Base-by-base conservation (phyloP, 2,329 filamentous ascomycete species). In the Aspergillus eucalypticola region DNA sequence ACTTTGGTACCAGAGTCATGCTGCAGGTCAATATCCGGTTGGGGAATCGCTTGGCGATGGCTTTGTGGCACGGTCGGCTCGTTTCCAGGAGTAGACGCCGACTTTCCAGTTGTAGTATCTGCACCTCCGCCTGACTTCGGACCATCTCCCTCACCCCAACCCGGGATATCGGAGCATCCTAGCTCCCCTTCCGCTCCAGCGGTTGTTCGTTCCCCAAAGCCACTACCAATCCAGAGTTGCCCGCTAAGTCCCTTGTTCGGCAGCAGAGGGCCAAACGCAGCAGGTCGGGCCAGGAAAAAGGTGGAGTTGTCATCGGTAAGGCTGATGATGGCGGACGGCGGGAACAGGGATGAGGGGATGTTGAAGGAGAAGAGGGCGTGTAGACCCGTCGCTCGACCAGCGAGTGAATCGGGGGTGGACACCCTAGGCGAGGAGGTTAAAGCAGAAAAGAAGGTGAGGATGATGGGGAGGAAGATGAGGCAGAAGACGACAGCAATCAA, bases 261-360 rank as follows among this genome's bases (percentile, higher is more conserved):
- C 41, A 99, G 80, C 41, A 85, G 79, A 4, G 95, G 92, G 0
- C 95, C 95, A 78, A 98, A 99, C 41, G 92, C 93, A 56, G 95
- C 95, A 61, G 95, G 95, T 52, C 95, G 85, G 46, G 95, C 93
- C 58, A 96, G 84, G 79, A 99, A 99, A 68, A 96, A 96, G 11
- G 95, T 99, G 67, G 92, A 96, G 77, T 99, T 99, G 78, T 99
- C 95, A 76, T 98, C 92, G 71, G 93, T 96, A 63, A 99, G 84
- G 75, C 91, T 96, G 74, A 99, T 97, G 70, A 96, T 90, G 51
- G 95, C 95, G 65, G 95, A 96, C 3, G 93, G 93, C 4, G 94
- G 93, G 74, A 99, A 99, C 21, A 99, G 86, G 19, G 91, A 92
- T 65, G 93, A 91, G 0, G 93, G 89, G 5, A 88, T 83, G 60